phyloP scores from a whole-genome alignment of 345 rosid species.

The Salix suchowensis region DNA sequence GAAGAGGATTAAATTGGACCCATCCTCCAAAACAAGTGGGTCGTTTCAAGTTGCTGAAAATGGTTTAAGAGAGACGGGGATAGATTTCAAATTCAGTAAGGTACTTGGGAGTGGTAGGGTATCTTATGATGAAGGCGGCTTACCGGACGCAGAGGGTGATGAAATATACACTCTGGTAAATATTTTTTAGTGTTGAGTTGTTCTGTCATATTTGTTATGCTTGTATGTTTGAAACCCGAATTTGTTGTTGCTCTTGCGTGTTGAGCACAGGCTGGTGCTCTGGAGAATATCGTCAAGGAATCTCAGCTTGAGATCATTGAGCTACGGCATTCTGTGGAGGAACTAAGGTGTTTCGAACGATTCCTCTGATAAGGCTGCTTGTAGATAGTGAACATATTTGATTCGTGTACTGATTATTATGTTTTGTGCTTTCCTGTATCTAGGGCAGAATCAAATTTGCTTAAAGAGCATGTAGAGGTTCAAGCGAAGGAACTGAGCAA shows the following conservation, averaged over 20 bases:
- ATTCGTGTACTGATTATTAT: slow-evolving; percentile 15
- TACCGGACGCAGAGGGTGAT: slow-evolving; percentile 52
- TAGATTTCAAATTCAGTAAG: slow-evolving; percentile 58
- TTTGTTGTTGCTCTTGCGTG: slow-evolving; percentile 3
- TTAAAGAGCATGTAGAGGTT: slow-evolving; percentile 60
- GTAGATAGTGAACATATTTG: neutral
- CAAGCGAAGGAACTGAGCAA: slow-evolving; percentile 74
- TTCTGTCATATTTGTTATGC: neutral
- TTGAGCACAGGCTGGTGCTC: slow-evolving; percentile 71
- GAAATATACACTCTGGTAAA: slow-evolving; percentile 82
- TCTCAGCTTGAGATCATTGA: slow-evolving; percentile 87
- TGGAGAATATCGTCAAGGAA: slow-evolving; percentile 87
- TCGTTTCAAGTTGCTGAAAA: slow-evolving; percentile 81
- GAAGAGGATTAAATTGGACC: slow-evolving; percentile 50
- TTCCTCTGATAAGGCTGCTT: slow-evolving; percentile 2
- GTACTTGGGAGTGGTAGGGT: slow-evolving; percentile 36
- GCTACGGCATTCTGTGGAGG: slow-evolving; percentile 66
- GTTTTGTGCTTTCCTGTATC: slow-evolving; percentile 27
- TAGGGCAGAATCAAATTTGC: slow-evolving; percentile 76
- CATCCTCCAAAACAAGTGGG: slow-evolving; percentile 55
- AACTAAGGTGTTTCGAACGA: slow-evolving; percentile 53
- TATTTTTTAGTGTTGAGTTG: slow-evolving; percentile 8
- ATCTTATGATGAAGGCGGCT: slow-evolving; percentile 27
- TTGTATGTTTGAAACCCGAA: slow-evolving; percentile 4
- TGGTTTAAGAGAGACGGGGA: slow-evolving; percentile 74